These are phyloP conservation scores for Fraxinus excelsior DNA, from an alignment of 257 asterid genomes.

Conservation along the genomic window DNA sequence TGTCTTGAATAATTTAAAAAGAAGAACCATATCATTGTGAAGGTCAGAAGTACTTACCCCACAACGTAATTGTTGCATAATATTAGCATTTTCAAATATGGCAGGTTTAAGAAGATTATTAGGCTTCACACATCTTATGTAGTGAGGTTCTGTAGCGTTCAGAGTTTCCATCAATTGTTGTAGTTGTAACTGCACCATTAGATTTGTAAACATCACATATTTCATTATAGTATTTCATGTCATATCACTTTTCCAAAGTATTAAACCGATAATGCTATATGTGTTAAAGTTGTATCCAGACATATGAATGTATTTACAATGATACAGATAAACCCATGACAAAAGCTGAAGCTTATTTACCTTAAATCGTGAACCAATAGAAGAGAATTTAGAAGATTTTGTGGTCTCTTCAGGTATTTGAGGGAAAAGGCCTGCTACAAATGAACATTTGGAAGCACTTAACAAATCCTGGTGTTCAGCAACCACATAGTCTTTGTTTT, in stretches of 20 bases:
- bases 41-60: constrained; percentile 68
- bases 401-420: constrained; percentile 73
- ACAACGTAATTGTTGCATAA: constrained; percentile 94
- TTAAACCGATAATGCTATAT: constrained; percentile 9
- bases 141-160: constrained; percentile 95
- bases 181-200: constrained; percentile 81
- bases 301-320: constrained; percentile 5
- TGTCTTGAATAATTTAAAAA: constrained; percentile 3
- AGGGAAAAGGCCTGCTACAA: constrained; percentile 99
- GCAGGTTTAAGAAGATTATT: constrained; percentile 96
- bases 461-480: constrained; percentile 95
- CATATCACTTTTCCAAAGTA: constrained; percentile 15
- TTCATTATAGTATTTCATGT: constrained; percentile 16
- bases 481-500: constrained; percentile 97
- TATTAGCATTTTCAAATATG: constrained; percentile 81
- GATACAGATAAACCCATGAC: background rate
- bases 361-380: constrained; percentile 98
- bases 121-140: constrained; percentile 96
- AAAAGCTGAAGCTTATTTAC: constrained; percentile 40
- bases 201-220: constrained; percentile 22
- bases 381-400: constrained; percentile 93
- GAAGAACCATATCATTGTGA: constrained; percentile 12
- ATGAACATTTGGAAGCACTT: constrained; percentile 78
- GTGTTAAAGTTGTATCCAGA: background rate
- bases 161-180: constrained; percentile 93